A percentile compares a stretch with the other conserved stretches of the same genome.
These are phyloP conservation scores for Venturia asperata DNA, from an alignment of 2,329 filamentous ascomycete genomes.

Conservation along the genomic window DNA sequence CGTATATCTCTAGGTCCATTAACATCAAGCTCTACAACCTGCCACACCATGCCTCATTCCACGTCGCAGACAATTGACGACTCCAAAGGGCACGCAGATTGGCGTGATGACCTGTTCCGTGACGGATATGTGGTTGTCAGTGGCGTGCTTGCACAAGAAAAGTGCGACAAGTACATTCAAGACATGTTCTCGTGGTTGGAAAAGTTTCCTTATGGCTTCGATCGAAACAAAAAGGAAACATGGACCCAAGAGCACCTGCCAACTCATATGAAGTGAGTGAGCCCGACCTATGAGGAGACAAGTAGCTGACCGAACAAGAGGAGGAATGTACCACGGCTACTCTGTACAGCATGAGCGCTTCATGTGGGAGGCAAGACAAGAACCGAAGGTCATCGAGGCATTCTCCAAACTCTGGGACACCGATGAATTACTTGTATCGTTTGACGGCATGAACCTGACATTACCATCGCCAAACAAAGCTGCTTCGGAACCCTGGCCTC, in stretches of 20 bases:
- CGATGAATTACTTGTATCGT: constrained; percentile 24
- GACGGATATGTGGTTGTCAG: constrained; percentile 29
- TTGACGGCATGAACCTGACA: constrained; percentile 37
- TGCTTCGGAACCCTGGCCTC: constrained; percentile 34
- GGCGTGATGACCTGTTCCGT: constrained; percentile 28
- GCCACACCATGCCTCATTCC: constrained; percentile 20
- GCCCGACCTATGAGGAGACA: background rate
- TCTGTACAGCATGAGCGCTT: constrained; percentile 38
- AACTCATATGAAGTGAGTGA: constrained; percentile 21
- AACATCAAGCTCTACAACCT: background rate
- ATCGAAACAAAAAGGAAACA: constrained; percentile 31
- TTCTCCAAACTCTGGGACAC: constrained; percentile 38
- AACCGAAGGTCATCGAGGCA: constrained; percentile 36
- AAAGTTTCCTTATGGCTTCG: constrained; percentile 28
- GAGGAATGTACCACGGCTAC: constrained; percentile 38
- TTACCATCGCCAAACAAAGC: constrained; percentile 36
- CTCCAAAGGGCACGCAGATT: constrained; percentile 20
- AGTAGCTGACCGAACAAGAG: background rate
- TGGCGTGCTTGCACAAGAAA: constrained; percentile 24
- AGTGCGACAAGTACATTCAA: constrained; percentile 27
- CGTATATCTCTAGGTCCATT: background rate
- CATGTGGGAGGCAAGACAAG: constrained; percentile 38
- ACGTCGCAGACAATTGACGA: constrained; percentile 21
- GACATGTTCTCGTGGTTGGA: constrained; percentile 30
- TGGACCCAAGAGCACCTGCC: constrained; percentile 42